Percentiles rank a stretch among this genome's conserved stretches.
These are phyloP conservation scores for Talaromyces borbonicus DNA, from an alignment of 495 filamentous ascomycete species.

Conservation along the genomic window DNA sequence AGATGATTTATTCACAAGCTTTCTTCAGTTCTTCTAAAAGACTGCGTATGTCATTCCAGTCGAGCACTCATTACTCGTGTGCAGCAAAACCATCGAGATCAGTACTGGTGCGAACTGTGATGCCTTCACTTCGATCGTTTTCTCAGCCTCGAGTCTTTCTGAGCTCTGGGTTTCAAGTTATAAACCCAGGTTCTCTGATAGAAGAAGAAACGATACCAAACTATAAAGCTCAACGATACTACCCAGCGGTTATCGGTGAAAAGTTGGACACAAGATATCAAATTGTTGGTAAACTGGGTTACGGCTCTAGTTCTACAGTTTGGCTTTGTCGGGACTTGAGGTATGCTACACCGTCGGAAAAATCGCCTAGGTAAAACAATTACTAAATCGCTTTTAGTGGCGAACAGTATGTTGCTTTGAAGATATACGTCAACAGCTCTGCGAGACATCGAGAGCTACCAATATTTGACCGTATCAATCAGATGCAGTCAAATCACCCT, in stretches of 20 bases:
- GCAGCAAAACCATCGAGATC: not conserved
- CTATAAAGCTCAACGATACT: slow-evolving; percentile 17
- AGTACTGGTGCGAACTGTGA: not conserved
- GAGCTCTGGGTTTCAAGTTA: slow-evolving; percentile 10
- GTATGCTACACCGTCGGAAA: slow-evolving; percentile 13
- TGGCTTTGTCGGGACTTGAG: slow-evolving; percentile 41
- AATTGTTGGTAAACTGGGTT: slow-evolving; percentile 38
- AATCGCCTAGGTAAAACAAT: slow-evolving; percentile 9
- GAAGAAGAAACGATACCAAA: slow-evolving; percentile 20
- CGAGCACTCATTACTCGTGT: not conserved
- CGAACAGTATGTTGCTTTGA: slow-evolving; percentile 20
- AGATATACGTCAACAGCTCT: slow-evolving; percentile 1
- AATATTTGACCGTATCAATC: not conserved
- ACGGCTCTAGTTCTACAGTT: slow-evolving; percentile 41
- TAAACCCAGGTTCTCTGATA: slow-evolving; percentile 12
- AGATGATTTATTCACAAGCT: not conserved
- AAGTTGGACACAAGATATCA: slow-evolving; percentile 30
- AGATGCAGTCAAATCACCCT: not conserved
- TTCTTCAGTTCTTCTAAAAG: not conserved
- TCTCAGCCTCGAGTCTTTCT: slow-evolving; percentile 11
- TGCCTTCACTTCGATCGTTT: not conserved
- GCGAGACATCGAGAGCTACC: slow-evolving; percentile 1
- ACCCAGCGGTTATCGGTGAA: slow-evolving; percentile 39
- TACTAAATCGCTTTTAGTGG: slow-evolving; percentile 11
- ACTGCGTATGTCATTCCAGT: not conserved